Evolutionary conservation across 371 early-diverging fungal genomes (phyloP).

Genomic region (Enterocytospora artemiae): DNA sequence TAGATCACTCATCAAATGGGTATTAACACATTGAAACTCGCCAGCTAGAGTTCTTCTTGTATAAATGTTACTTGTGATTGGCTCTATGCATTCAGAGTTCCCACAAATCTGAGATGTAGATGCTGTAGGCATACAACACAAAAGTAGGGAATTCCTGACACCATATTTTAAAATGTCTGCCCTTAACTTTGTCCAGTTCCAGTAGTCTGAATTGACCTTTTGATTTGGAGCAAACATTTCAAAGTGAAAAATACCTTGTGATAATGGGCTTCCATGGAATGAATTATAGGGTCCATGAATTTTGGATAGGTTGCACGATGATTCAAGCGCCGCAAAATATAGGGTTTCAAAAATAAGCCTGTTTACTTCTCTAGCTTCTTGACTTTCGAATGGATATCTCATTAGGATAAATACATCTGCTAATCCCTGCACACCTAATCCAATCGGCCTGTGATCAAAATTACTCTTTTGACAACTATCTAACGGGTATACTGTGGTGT

Average conservation of each 20-base stretch:
- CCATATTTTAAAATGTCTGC: conserved; percentile 73
- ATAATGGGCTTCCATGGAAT: conserved; percentile 76
- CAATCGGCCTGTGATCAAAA: conserved; percentile 86
- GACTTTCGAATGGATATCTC: conserved; percentile 84
- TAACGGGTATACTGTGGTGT: conserved; percentile 88
- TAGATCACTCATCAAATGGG: conserved; percentile 80
- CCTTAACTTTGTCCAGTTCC: conserved; percentile 80
- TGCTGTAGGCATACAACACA: conserved; percentile 98
- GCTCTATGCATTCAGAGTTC: conserved; percentile 96
- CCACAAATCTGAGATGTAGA: conserved; percentile 94
- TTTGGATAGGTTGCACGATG: conserved; percentile 79
- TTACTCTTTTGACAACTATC: conserved; percentile 75
- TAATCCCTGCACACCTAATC: conserved; percentile 93
- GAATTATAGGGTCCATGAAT: conserved; percentile 72
- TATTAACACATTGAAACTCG: conserved; percentile 97
- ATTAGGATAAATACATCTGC: conserved; percentile 90
- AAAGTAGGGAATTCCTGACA: conserved; percentile 86
- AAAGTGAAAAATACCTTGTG: conserved; percentile 81
- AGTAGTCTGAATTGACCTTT: conserved; percentile 67
- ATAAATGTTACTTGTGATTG: conserved; percentile 91
- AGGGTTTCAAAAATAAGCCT: conserved; percentile 86
- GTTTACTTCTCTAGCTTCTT: conserved; percentile 77
- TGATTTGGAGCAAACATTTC: conserved; percentile 62
- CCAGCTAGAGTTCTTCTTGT: conserved; percentile 91
- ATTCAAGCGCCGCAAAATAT: conserved; percentile 85